Conservation (phyloP, 441 rosid species). For the Isatis lusitanica region DNA sequence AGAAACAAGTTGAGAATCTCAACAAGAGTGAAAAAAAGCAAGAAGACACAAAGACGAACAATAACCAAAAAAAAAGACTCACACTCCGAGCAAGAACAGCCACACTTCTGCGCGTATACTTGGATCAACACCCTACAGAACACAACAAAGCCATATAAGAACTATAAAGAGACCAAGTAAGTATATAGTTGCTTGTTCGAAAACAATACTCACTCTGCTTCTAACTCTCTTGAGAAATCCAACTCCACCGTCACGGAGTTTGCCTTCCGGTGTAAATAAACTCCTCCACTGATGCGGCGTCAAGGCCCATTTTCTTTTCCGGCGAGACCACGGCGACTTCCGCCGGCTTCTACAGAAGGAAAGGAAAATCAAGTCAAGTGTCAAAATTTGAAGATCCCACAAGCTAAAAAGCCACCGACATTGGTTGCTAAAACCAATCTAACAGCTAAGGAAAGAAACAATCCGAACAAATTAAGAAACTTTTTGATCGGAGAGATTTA, state of each 20-base stretch:
- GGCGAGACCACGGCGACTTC: slow-evolving; percentile 92
- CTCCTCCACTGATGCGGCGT: slow-evolving; percentile 76
- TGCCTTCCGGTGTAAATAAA: slow-evolving; percentile 75
- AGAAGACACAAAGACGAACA: not conserved
- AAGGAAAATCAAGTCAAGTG: not conserved
- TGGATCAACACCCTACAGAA: slow-evolving; percentile 83
- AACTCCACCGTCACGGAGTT: slow-evolving; percentile 69
- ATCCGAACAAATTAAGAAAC: slow-evolving; percentile 4
- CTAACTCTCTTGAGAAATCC: slow-evolving; percentile 84
- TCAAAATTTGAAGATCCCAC: not conserved
- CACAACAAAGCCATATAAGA: not conserved
- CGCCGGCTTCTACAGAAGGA: slow-evolving; percentile 51
- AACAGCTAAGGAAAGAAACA: slow-evolving; percentile 1
- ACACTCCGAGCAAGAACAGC: slow-evolving; percentile 97
- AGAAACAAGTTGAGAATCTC: slow-evolving; percentile 7
- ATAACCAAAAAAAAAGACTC: slow-evolving; percentile 38
- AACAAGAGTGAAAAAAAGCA: not conserved
- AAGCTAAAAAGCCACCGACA: slow-evolving; percentile 14
- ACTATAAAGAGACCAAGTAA: slow-evolving; percentile 4
- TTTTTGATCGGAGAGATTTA: not conserved
- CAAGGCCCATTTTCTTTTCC: slow-evolving; percentile 72
- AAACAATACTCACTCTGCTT: slow-evolving; percentile 68
- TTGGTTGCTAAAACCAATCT: not conserved
- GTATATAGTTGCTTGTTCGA: slow-evolving; percentile 1
- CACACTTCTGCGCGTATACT: slow-evolving; percentile 87